These are phyloP conservation scores for Annulohypoxylon stygium DNA, from an alignment of 495 filamentous ascomycete genomes.

Conservation along the genomic window DNA sequence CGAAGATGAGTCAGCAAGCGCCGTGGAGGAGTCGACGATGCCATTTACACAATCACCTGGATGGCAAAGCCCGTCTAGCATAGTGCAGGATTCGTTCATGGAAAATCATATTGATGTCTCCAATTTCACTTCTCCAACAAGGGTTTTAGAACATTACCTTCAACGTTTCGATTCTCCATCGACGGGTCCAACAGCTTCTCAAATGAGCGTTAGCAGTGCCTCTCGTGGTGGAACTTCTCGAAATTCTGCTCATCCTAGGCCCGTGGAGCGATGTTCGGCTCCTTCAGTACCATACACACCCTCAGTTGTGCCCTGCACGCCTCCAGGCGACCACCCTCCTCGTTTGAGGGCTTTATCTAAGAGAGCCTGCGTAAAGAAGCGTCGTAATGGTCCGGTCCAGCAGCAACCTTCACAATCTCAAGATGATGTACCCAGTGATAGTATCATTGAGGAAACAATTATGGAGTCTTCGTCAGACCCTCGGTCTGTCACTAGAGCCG, in stretches of 20 bases:
- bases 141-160: slow-evolving; percentile 58
- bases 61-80: slow-evolving; percentile 56
- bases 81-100: slow-evolving; percentile 58
- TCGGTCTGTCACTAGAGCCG: slow-evolving; percentile 43
- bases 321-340: slow-evolving; percentile 4
- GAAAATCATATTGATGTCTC: slow-evolving; percentile 46
- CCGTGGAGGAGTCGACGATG: slow-evolving; percentile 17
- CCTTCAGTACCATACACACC: slow-evolving; percentile 32
- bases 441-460: slow-evolving; percentile 44
- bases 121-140: slow-evolving; percentile 56
- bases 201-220: slow-evolving; percentile 11
- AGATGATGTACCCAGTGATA: slow-evolving; percentile 37
- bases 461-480: slow-evolving; percentile 45
- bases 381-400: not conserved
- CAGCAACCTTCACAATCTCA: not conserved
- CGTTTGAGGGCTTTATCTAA: not conserved
- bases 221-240: slow-evolving; percentile 14
- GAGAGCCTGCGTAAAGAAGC: not conserved
- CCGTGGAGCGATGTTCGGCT: slow-evolving; percentile 9
- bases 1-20: slow-evolving; percentile 13
- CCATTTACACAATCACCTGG: slow-evolving; percentile 43
- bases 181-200: slow-evolving; percentile 29
- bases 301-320: slow-evolving; percentile 44
- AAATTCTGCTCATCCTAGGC: not conserved
- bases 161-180: slow-evolving; percentile 50